Base-by-base conservation (phyloP, 352 stramenopile genomes). In the Plasmopara viticola region DNA sequence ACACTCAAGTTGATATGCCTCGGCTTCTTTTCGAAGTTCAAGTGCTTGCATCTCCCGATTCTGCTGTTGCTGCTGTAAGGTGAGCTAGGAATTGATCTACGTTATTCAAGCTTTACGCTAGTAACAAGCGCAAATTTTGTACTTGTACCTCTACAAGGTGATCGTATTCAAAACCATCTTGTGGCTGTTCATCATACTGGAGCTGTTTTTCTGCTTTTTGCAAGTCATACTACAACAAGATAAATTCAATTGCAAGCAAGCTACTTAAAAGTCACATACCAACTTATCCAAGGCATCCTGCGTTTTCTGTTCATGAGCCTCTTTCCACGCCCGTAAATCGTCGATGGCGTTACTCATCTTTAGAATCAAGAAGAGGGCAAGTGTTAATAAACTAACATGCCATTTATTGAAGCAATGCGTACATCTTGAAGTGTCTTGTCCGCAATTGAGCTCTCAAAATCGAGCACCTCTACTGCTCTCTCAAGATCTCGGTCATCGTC, bases 291-390 rank as follows among this genome's bases (percentile, higher is more conserved):
- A 51, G 2, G 56, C 62, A 44, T 60, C 40, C 8, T 70, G 58
- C 0, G 55, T 74, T 33, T 53, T 37, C 3, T 62, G 40, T n/a
- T 70, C 29, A 10, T 76, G 69, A 1, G 39, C 6, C 5, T 68
- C 35, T 57, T 69, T 79, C 74, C 74, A 86, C 6, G 45, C 31
- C 33, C 52, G 48, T 8, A 86, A 46, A 7, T 67, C 49, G 8
- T 68, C 53, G 29, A 86, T 83, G 25, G 62, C 58, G 51, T 62
- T 63, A 33, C 39, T 70, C 67, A 86, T 83, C 74, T 83, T 13
- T 12, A 2, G 25, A 49, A 43, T 12, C 14, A 30, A 10, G 35
- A 25, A 25, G 20, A 25, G 20, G 20, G 3, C 20, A 25, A 25
- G 20, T 25, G 20, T 20, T 4, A 37, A 17, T 17, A 44, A 25